Percentiles rank a stretch among this genome's conserved stretches.
phyloP scores from a whole-genome alignment of 116 monocot genomes.

The Phalaenopsis hybrid region DNA sequence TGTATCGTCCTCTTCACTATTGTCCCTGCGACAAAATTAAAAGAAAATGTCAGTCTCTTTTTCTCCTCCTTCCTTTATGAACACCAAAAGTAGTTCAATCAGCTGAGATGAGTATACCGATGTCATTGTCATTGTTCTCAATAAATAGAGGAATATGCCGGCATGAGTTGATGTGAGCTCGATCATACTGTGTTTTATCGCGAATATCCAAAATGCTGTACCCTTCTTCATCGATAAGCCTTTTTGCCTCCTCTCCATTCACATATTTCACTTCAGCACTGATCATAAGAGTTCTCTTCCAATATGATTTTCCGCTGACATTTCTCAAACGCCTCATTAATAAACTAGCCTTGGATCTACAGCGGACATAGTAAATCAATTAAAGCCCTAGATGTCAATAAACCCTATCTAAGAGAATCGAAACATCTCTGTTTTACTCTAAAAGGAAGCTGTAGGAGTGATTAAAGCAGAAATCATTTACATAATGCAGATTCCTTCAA shows the following conservation, averaged over 20 bases:
- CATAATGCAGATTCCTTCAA: too few relatives aligned
- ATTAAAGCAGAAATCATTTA: not conserved
- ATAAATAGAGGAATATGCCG: constrained; percentile 71
- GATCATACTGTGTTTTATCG: constrained; percentile 57
- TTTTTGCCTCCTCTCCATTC: constrained; percentile 70
- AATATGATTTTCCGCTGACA: constrained; percentile 4
- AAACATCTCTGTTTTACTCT: too few relatives aligned
- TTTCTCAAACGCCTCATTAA: not conserved
- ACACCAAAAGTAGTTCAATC: not conserved
- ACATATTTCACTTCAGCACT: constrained; percentile 68
- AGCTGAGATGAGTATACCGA: constrained; percentile 35
- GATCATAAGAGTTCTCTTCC: constrained; percentile 23
- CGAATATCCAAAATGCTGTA: constrained; percentile 68
- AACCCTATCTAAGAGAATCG: too few relatives aligned
- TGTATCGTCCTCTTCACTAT: constrained; percentile 69
- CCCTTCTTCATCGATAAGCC: constrained; percentile 70
- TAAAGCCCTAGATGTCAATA: not conserved
- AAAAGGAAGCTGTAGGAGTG: not conserved
- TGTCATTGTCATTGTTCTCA: constrained; percentile 77
- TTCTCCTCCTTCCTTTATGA: not conserved
- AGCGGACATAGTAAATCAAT: not conserved
- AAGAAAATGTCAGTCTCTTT: not conserved
- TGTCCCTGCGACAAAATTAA: constrained; percentile 38
- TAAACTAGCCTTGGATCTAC: not conserved
- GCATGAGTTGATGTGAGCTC: constrained; percentile 57